A percentile compares a stretch with the other conserved stretches of the same genome.
These are phyloP conservation scores for Corymbia calophylla DNA, from an alignment of 441 rosid genomes.

Conservation along the genomic window DNA sequence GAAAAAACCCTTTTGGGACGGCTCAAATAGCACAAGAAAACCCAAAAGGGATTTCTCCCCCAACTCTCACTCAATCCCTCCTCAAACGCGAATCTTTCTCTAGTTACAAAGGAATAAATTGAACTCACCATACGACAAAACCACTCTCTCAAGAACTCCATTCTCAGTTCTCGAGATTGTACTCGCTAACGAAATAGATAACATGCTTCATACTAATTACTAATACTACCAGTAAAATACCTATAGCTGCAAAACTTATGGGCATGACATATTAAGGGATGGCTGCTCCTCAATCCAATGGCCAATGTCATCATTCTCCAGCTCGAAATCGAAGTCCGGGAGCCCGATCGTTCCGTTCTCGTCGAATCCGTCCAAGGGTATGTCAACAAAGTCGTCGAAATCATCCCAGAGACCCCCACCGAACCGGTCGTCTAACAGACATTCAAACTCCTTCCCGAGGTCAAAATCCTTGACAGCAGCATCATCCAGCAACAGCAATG, in stretches of 20 bases:
- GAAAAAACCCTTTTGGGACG: background rate
- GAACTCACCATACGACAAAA: background rate
- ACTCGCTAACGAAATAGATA: background rate
- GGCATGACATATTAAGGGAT: background rate
- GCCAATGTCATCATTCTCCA: background rate
- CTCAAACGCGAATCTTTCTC: background rate
- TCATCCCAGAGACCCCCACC: background rate
- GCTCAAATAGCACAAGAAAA: background rate
- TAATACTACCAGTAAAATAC: too few species aligned
- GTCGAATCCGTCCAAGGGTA: background rate
- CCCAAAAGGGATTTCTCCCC: background rate
- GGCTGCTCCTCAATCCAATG: background rate
- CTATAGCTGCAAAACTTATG: background rate
- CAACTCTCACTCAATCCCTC: background rate
- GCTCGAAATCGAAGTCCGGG: background rate
- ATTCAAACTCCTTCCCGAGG: background rate
- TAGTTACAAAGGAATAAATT: background rate
- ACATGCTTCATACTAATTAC: background rate
- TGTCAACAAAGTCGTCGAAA: background rate
- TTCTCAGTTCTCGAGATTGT: background rate
- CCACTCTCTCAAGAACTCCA: background rate
- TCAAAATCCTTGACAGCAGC: background rate
- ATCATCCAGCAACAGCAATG: background rate
- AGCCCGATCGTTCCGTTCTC: background rate
- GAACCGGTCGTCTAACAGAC: background rate